Conservation (phyloP, 2,329 filamentous ascomycete genomes). For the Pseudopithomyces maydicus region DNA sequence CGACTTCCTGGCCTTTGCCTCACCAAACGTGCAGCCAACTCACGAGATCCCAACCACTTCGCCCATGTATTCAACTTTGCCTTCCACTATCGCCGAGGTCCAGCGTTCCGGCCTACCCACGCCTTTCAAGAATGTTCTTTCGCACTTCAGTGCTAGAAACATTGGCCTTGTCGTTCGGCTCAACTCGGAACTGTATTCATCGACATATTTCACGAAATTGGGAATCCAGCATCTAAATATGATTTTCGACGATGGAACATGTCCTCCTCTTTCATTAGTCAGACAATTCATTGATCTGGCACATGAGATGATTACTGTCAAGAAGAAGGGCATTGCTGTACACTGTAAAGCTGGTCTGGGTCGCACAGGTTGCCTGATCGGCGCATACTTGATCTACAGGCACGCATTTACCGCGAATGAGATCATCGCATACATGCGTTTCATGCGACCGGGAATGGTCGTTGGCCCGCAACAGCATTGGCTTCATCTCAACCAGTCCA, state of each 20-base stretch:
- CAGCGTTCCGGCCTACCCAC: constrained; percentile 72
- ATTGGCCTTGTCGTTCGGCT: constrained; percentile 93
- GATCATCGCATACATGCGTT: constrained; percentile 97
- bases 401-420: constrained; percentile 98
- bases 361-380: constrained; percentile 93
- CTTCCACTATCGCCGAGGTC: constrained; percentile 75
- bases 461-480: constrained; percentile 98
- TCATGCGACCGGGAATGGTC: constrained; percentile 99
- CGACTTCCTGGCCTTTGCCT: constrained; percentile 93
- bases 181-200: constrained; percentile 94
- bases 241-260: constrained; percentile 99
- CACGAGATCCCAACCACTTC: constrained; percentile 74
- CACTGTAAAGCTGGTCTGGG: constrained; percentile 98
- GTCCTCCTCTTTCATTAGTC: constrained; percentile 85
- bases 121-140: constrained; percentile 94
- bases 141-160: constrained; percentile 84
- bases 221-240: constrained; percentile 97
- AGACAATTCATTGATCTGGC: constrained; percentile 93
- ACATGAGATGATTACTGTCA: constrained; percentile 89
- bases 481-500: constrained; percentile 95
- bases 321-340: constrained; percentile 91
- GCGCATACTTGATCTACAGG: constrained; percentile 95
- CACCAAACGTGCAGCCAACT: constrained; percentile 81
- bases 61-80: constrained; percentile 74
- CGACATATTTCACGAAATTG: constrained; percentile 94